Base-by-base conservation (phyloP, 2,329 filamentous ascomycete genomes). In the Verticillium isaacii region DNA sequence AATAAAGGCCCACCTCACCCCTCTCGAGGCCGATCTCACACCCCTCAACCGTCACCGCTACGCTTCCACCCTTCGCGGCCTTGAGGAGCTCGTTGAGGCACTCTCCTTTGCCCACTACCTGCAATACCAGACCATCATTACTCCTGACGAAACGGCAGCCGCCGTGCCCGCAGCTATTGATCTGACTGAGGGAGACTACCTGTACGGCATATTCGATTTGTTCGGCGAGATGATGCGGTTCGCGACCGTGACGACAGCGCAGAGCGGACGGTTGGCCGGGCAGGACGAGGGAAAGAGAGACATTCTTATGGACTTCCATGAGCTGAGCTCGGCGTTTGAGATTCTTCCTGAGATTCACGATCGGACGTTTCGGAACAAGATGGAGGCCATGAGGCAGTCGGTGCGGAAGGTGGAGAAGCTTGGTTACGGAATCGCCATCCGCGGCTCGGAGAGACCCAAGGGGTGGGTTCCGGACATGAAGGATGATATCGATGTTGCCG, bases 191-290 rank as follows among this genome's bases (percentile, higher is more conserved):
- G 87, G 94, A 61, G 95, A 99, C 75, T 98, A 97, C 72, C 78
- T 97, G 62, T 89, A 95, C 65, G 95, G 94, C 9, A 77, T 99
- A 2, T 97, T 97, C 71, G 95, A 99, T 74, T 85, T 98, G 68
- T 93, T 93, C 1, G 95, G 95, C 45, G 95, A 99, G 78, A 82
- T 98, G 80, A 99, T 99, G 95, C 86, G 93, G 34, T 98, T 97
- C 75, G 93, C 92, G 0, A 95, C 97, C 58, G 93, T 93, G 6
- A 87, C 88, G 32, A 90, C 96, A 73, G 93, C 93, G 1, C 90
- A 93, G 5, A 88, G 81, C 8, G 90, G 89, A 15, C 77, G 74
- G 67, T 74, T 81, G 64, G 81, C 79, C 4, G 77, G 77, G 34
- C 41, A 34, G 19, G 66, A 67, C 64, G 58, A 62, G 19, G 64